phyloP scores from a whole-genome alignment of 345 rosid genomes.

The Conringia planisiliqua region DNA sequence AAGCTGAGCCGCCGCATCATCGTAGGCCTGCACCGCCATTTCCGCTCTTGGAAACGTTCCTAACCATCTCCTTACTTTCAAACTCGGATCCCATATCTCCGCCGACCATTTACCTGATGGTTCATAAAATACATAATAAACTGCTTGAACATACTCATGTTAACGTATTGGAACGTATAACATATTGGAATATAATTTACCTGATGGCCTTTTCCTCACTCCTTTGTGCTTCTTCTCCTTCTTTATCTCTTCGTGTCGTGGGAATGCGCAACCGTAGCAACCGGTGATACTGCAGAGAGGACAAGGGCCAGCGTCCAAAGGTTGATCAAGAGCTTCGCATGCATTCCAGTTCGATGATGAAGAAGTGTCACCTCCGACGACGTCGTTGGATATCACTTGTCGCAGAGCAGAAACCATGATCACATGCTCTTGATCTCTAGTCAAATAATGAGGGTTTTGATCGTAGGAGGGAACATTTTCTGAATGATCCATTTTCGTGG shows the following conservation, averaged over 20 bases:
- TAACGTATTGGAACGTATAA: not conserved
- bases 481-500: not conserved
- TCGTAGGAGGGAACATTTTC: not conserved
- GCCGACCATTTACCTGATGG: not conserved
- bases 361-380: not conserved
- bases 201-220: not conserved
- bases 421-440: not conserved
- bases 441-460: not conserved
- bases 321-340: not conserved
- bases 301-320: not conserved
- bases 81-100: slow-evolving; percentile 1
- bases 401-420: not conserved
- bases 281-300: not conserved
- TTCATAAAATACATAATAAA: not conserved
- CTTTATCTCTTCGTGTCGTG: not conserved
- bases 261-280: slow-evolving; percentile 1
- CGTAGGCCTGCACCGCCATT: not conserved
- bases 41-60: not conserved
- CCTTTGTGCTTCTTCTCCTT: not conserved
- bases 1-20: not conserved
- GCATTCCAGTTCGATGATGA: not conserved
- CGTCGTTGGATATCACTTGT: not conserved
- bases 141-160: not conserved
- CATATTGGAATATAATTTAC: not conserved
- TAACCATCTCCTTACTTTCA: not conserved